Conservation (phyloP, 768 basidiomycete species). For the Suillus decipiens region DNA sequence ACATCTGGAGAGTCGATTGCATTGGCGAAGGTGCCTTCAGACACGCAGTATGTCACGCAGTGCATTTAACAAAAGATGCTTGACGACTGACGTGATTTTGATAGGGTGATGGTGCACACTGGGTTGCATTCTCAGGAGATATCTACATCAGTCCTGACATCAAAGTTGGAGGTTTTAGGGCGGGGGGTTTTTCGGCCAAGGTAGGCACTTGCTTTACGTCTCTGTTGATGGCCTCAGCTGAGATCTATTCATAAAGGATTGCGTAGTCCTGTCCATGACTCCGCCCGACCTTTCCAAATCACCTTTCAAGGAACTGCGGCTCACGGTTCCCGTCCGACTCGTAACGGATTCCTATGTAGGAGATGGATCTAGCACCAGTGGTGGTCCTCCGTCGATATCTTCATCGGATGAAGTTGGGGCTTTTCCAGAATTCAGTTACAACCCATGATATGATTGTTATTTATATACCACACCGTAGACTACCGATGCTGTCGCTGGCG, state of each 20-base stretch:
- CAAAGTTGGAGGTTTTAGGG: slow-evolving; percentile 63
- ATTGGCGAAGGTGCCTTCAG: slow-evolving; percentile 67
- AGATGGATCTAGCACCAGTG: slow-evolving; percentile 29
- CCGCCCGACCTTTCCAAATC: slow-evolving; percentile 58
- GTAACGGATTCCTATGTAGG: slow-evolving; percentile 61
- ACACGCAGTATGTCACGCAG: slow-evolving; percentile 47
- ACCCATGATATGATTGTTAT: not conserved
- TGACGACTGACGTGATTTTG: slow-evolving; percentile 7
- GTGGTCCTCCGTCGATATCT: slow-evolving; percentile 17
- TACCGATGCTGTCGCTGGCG: not conserved
- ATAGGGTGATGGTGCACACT: slow-evolving; percentile 65
- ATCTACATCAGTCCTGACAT: slow-evolving; percentile 51
- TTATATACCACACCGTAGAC: not conserved
- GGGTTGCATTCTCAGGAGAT: slow-evolving; percentile 64
- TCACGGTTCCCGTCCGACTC: slow-evolving; percentile 62
- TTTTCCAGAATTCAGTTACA: slow-evolving; percentile 16
- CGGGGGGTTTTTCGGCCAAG: slow-evolving; percentile 63
- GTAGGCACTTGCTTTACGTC: slow-evolving; percentile 35
- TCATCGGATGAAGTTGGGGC: slow-evolving; percentile 27
- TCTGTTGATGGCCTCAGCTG: slow-evolving; percentile 10
- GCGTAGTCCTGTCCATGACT: slow-evolving; percentile 57
- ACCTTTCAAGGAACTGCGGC: slow-evolving; percentile 60
- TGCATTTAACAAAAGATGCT: not conserved
- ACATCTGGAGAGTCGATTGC: slow-evolving; percentile 68
- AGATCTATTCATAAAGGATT: slow-evolving; percentile 51